phyloP scores from a whole-genome alignment of 208 protist species.

The Trypanosoma scelopori region DNA sequence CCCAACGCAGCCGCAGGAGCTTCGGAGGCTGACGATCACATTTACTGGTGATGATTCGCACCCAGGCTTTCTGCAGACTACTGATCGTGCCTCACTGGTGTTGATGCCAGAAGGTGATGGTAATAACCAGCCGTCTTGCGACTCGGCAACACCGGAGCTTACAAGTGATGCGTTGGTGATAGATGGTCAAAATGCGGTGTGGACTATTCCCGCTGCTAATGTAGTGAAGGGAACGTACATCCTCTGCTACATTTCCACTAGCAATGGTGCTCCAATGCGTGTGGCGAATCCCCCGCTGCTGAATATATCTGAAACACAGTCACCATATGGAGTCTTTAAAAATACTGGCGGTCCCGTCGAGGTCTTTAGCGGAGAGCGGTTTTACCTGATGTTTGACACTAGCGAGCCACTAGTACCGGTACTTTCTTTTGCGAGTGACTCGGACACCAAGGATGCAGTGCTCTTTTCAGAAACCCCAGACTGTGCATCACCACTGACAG shows the following conservation, averaged over 20 bases:
- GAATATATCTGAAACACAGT: conserved; percentile 61
- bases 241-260: conserved; percentile 70
- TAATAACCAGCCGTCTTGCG: conserved; percentile 5
- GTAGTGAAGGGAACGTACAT: conserved; percentile 53
- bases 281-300: conserved; percentile 52
- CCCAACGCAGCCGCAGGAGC: conserved; percentile 54
- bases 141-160: not conserved
- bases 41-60: conserved; percentile 43
- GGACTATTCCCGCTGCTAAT: conserved; percentile 50
- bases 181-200: conserved; percentile 48
- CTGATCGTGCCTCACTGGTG: conserved; percentile 71
- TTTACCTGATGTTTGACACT: conserved; percentile 84
- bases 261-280: conserved; percentile 59
- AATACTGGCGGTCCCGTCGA: conserved; percentile 34
- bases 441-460: conserved; percentile 42
- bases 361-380: conserved; percentile 67
- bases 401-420: conserved; percentile 54
- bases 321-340: conserved; percentile 70
- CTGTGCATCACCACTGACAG: conserved; percentile 34
- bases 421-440: conserved; percentile 15
- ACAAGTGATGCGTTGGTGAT: conserved; percentile 23
- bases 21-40: conserved; percentile 49
- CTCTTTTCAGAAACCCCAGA: conserved; percentile 44
- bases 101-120: conserved; percentile 10
- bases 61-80: conserved; percentile 42